Base-by-base conservation (phyloP, 2,329 filamentous ascomycete genomes). In the Fusarium anguioides region DNA sequence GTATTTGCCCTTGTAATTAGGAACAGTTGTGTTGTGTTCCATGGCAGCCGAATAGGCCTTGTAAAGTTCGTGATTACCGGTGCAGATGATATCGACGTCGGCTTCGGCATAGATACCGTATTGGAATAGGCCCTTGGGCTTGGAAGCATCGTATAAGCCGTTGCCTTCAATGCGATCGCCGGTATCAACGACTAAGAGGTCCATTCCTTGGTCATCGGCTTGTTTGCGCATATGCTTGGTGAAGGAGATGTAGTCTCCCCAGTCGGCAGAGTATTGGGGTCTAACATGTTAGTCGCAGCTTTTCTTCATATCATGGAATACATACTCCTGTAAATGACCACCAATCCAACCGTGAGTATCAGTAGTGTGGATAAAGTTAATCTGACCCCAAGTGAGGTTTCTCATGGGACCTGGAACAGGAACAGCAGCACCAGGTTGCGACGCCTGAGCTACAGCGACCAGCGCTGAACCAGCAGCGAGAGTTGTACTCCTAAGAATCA, bases 231-330 rank as follows among this genome's bases (percentile, higher is more conserved):
- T 88, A 75, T 95, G 93, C 33, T 90, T 84, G 31, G 94, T 88
- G 75, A 99, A 97, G 8, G 95, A 97, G 72, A 98, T 86, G 79
- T 98, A 99, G 80, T 99, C 96, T 59, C 96, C 96, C 94, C 96
- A 98, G 78, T 99, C 96, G 44, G 93, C 95, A 8, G 93, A 94
- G 79, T 96, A 99, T 61, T 96, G 95, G 4, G 93, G 85, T 81
- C 91, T 93, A 64, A 39, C 5, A 44, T 12, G 44, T 69, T 39
- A 73, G 68, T n/a, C 31, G 8, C 5, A 2, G 18, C 12, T 21
- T 18, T 20, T 4, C 3, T 6, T 23, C 33, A 2, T 0, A 14
- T 0, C 7, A 2, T 10, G 18, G 4, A 17, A 0, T 3, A 74
- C 85, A 74, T 82, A 93, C 90, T 99, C 96, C 81, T 94, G 90